Evolutionary conservation across 305 asterid species (phyloP).

Genomic region (Rubia peregrina): DNA sequence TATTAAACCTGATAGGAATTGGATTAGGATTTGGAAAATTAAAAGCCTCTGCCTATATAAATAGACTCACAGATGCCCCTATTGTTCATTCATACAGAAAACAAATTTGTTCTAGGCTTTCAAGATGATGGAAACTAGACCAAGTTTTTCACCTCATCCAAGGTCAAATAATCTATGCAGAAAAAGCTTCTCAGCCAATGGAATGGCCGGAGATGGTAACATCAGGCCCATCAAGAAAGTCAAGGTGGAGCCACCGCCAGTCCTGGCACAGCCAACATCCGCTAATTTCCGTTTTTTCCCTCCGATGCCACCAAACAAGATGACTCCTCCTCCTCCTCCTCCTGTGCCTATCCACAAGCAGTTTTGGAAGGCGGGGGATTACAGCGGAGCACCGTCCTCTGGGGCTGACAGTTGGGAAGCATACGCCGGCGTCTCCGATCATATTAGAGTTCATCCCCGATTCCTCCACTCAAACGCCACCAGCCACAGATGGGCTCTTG

Average conservation of each 20-base stretch:
- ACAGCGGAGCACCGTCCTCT: background rate
- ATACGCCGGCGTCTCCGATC: background rate
- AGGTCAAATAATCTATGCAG: background rate
- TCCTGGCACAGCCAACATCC: background rate
- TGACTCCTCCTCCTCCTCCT: background rate
- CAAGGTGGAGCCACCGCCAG: background rate
- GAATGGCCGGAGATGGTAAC: background rate
- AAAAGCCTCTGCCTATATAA: background rate
- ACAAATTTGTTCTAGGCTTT: background rate
- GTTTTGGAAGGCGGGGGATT: background rate
- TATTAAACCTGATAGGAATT: too few relatives aligned
- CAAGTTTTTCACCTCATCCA: background rate
- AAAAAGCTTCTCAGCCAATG: background rate
- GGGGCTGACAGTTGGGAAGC: background rate
- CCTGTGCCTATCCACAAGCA: constrained; percentile 3
- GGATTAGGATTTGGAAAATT: background rate
- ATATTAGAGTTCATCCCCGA: background rate
- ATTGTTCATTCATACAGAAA: background rate
- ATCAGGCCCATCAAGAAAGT: background rate
- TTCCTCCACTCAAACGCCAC: background rate
- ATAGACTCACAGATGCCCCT: background rate
- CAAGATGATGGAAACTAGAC: background rate
- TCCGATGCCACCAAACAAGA: background rate
- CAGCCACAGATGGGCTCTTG: background rate
- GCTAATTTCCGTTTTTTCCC: background rate